Evolutionary conservation across 2,329 filamentous ascomycete genomes (phyloP), one percentile per base, ranked within the genome.

Genomic region (Penicillium sp.): DNA sequence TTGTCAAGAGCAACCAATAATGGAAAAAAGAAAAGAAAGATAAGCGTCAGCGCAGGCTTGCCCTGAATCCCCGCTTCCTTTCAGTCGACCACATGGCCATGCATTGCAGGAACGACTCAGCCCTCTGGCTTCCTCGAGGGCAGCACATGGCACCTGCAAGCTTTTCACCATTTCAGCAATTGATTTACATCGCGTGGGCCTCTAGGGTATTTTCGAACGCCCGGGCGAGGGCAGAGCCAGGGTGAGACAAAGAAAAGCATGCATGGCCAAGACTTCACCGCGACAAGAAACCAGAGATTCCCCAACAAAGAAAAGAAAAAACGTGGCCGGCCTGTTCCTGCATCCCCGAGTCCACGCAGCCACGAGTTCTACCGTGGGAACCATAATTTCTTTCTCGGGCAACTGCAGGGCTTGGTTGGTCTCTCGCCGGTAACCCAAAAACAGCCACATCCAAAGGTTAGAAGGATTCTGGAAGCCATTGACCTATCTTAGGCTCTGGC

Each of bases 311-410:
- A n/a, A 40, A 25, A 37, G 31, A 18, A 31, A 46, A 50, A 54
- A 52, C 43, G 47, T 53, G 54, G 51, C 47, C 49, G 38, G 39
- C 53, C 25, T 13, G 62, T 62, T 62, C 57, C 57, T 64, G 61
- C 58, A 56, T 45, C 29, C 38, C 27, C 18, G 3, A 16, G 30
- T 33, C 28, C 19, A 34, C 8, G 14, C 31, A 22, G 19, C 31
- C 31, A 35, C 3, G 28, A 40, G 35, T 36, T 40, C 25, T 14
- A 16, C 27, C 5, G 7, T 36, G 16, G 30, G 16, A 45, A 33
- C 25, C 16, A 19, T 12, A 34, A 12, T 39, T 35, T 10, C 27
- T 18, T 40, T 19, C 14, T 5, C 16, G 22, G 25, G 14, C 4
- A 19, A 25, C 11, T 16, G 16, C 41, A 49, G 41, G 47, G 41